Evolutionary conservation across 768 basidiomycete species (phyloP).

Genomic region (Agaricus subrufescens): DNA sequence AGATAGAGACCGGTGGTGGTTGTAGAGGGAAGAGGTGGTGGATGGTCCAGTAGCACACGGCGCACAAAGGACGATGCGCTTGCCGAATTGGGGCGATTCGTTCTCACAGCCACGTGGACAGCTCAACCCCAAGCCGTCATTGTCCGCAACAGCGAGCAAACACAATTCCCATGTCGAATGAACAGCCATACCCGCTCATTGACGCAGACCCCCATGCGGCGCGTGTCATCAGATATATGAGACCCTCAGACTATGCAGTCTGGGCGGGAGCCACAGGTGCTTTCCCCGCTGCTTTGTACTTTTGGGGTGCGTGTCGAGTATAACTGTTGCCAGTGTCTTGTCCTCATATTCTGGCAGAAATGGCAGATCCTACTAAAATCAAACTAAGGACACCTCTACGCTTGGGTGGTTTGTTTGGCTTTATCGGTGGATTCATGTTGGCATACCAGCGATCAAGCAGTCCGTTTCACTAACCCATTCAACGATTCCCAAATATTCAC

Average conservation of each 20-base stretch:
- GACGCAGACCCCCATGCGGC: slow-evolving; percentile 88
- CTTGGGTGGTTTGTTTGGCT: slow-evolving; percentile 74
- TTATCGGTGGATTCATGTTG: slow-evolving; percentile 86
- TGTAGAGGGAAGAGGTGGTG: slow-evolving; percentile 15
- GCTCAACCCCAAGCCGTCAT: slow-evolving; percentile 16
- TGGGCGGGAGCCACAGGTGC: slow-evolving; percentile 81
- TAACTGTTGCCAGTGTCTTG: slow-evolving; percentile 1
- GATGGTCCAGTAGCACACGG: slow-evolving; percentile 12
- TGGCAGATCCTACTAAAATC: slow-evolving; percentile 41
- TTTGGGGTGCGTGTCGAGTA: slow-evolving; percentile 61
- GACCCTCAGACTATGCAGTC: slow-evolving; percentile 79
- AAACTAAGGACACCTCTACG: slow-evolving; percentile 33
- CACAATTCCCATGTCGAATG: slow-evolving; percentile 46
- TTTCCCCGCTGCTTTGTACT: slow-evolving; percentile 75
- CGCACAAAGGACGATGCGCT: background rate
- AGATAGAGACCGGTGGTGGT: slow-evolving; percentile 6
- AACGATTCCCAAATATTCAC: slow-evolving; percentile 3
- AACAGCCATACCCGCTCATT: slow-evolving; percentile 83
- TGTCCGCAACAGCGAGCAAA: slow-evolving; percentile 22
- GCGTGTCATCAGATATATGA: slow-evolving; percentile 86
- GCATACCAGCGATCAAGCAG: slow-evolving; percentile 90
- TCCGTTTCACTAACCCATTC: slow-evolving; percentile 36
- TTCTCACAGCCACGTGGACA: slow-evolving; percentile 22
- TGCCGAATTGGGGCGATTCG: slow-evolving; percentile 24
- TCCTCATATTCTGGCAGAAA: slow-evolving; percentile 28